Base-by-base conservation (phyloP, 2,329 filamentous ascomycete species). In the Penicillium corylophilum region DNA sequence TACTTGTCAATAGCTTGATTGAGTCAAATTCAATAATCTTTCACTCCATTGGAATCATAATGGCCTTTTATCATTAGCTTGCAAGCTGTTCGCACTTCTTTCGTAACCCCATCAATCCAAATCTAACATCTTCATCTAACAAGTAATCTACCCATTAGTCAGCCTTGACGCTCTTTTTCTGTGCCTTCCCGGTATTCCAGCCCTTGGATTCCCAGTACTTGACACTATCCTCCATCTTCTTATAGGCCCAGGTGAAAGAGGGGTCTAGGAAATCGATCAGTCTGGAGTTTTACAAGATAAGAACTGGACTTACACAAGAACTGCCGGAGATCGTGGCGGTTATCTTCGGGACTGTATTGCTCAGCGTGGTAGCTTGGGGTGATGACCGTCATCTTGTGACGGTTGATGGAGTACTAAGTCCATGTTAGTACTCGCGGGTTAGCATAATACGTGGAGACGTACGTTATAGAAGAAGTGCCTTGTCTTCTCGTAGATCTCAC, bases 331-430 rank as follows among this genome's bases (percentile, higher is more conserved):
- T 86, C 83, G 55, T 77, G 83, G 4, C 83, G 69, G 57, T 86
- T 85, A 48, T 83, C 81, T 39, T 83, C 80, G 0, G 77, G 76
- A 33, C 69, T 76, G 58, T 86, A 85, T 13, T 71, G 66, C 48
- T 70, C 68, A 9, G 77, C 68, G 59, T 85, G 83, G 35, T 83
- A 74, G 3, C 77, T 76, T 0, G 83, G 83, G 1, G 83, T 85
- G 44, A 84, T 68, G 8, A 81, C 78, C 1, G 82, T 85, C 67
- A 80, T 79, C 70, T 88, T 88, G 66, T 87, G 84, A 9, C 85
- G 71, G 62, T 87, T 87, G 58, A 86, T 82, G 0, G 79, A 76
- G 62, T 87, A 85, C 35, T 38, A 5, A 12, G 18, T 2, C 10
- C 4, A 20, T 20, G 9, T 36, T 36, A 38, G 35, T 38, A 38